These are phyloP conservation scores for Pichia sorboxylosa DNA, from an alignment of 1,139 yeast species.

Conservation along the genomic window DNA sequence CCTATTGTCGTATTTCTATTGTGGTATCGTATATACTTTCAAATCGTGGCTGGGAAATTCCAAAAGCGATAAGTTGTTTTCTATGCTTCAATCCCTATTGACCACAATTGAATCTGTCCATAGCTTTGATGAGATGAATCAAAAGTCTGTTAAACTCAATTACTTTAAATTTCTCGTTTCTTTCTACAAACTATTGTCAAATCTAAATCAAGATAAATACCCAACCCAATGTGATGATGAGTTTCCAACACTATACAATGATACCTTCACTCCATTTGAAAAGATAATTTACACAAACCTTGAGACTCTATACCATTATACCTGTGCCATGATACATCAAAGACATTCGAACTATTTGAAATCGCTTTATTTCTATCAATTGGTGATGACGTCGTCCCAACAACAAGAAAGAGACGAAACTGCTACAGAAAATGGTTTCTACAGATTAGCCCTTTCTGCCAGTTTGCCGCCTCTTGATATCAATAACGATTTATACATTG, in stretches of 20 bases:
- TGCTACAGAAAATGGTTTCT: background rate
- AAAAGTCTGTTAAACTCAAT: conserved; percentile 17
- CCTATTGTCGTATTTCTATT: conserved; percentile 27
- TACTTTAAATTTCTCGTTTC: conserved; percentile 23
- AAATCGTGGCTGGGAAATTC: conserved; percentile 27
- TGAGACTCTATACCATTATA: conserved; percentile 28
- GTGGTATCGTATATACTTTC: conserved; percentile 18
- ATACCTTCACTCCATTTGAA: conserved; percentile 27
- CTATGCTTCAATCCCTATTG: background rate
- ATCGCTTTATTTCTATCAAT: conserved; percentile 23
- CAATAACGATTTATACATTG: background rate
- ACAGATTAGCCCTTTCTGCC: background rate
- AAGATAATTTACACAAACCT: conserved; percentile 25
- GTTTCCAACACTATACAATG: conserved; percentile 11
- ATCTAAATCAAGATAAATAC: conserved; percentile 23
- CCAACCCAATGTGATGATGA: conserved; percentile 11
- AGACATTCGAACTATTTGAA: conserved; percentile 26
- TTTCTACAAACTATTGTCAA: conserved; percentile 28
- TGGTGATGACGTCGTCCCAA: background rate
- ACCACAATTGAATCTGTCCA: background rate
- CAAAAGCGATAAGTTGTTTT: conserved; percentile 28
- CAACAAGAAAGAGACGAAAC: background rate
- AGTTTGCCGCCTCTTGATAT: background rate
- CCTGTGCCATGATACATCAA: conserved; percentile 32
- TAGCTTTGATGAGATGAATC: background rate